phyloP scores from a whole-genome alignment of 2,329 filamentous ascomycete species.

The Pyrenochaeta sp. region DNA sequence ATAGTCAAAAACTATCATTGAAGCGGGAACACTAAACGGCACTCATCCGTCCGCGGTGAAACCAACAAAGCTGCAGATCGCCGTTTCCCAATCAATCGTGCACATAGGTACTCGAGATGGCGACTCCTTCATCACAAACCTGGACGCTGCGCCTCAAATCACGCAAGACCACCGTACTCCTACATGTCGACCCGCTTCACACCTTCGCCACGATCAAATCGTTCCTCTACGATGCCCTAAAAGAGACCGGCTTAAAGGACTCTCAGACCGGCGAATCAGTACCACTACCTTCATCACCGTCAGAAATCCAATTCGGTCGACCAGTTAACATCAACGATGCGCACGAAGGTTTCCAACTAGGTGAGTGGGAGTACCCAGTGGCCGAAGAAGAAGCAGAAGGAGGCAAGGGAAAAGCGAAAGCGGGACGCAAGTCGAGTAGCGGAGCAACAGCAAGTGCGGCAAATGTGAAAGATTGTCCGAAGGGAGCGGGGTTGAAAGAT shows the following conservation, averaged over 20 bases:
- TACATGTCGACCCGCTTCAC: constrained; percentile 56
- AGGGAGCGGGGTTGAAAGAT: constrained; percentile 47
- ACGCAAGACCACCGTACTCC: constrained; percentile 55
- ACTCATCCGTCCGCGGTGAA: not conserved
- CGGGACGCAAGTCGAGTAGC: constrained; percentile 8
- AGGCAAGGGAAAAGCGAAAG: constrained; percentile 47
- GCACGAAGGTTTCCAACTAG: constrained; percentile 50
- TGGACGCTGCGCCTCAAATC: constrained; percentile 59
- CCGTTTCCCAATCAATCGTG: constrained; percentile 2
- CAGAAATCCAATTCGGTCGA: constrained; percentile 53
- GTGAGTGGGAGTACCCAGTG: constrained; percentile 41
- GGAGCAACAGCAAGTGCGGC: constrained; percentile 6
- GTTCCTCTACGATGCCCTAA: constrained; percentile 53
- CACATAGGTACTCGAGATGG: constrained; percentile 18
- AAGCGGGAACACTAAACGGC: not conserved
- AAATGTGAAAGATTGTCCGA: constrained; percentile 41
- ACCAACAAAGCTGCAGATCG: not conserved
- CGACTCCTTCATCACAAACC: constrained; percentile 36
- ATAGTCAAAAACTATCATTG: not conserved
- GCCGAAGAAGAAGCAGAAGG: constrained; percentile 40
- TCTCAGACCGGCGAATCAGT: constrained; percentile 44
- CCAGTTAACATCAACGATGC: constrained; percentile 53
- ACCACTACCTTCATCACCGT: constrained; percentile 49
- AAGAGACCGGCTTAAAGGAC: constrained; percentile 47
- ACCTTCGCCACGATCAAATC: constrained; percentile 52